Percentiles rank a stretch among this genome's conserved stretches.
These are phyloP conservation scores for Ceratocystis papillata DNA, from an alignment of 2,329 filamentous ascomycete species.

Conservation along the genomic window DNA sequence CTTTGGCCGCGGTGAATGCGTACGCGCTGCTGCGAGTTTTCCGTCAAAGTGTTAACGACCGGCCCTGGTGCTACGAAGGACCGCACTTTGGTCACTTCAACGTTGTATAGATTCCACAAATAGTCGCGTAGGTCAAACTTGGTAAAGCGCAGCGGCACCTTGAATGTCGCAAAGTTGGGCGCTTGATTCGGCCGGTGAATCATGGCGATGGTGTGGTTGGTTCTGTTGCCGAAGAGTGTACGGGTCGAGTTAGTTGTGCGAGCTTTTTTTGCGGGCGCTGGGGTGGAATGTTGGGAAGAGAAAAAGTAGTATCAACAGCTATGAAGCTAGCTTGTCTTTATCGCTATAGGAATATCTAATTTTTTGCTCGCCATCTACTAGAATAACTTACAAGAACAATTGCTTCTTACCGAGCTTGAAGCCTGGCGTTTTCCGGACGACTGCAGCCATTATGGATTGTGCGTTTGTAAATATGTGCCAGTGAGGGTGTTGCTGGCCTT, in stretches of 20 bases:
- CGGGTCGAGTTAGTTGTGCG: not conserved
- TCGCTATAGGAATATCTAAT: too few species aligned
- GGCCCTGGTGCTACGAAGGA: constrained; percentile 44
- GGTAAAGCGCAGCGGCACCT: constrained; percentile 82
- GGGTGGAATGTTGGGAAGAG: not conserved
- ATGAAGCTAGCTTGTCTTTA: too few species aligned
- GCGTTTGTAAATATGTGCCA: constrained; percentile 1
- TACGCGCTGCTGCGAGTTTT: constrained; percentile 35
- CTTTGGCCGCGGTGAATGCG: constrained; percentile 51
- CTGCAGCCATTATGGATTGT: constrained; percentile 34
- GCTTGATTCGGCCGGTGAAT: constrained; percentile 60
- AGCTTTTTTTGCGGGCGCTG: not conserved
- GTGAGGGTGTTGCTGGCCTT: not conserved
- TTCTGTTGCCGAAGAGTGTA: constrained; percentile 41
- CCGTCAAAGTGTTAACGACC: constrained; percentile 35
- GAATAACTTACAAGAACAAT: constrained; percentile 42
- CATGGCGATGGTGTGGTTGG: constrained; percentile 69
- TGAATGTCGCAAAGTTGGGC: constrained; percentile 76
- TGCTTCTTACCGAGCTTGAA: constrained; percentile 45
- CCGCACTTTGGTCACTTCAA: constrained; percentile 61
- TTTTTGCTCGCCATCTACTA: not conserved
- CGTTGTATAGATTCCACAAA: constrained; percentile 73
- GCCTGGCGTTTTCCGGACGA: constrained; percentile 34
- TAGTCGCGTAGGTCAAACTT: constrained; percentile 97
- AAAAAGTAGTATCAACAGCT: too few species aligned